Evolutionary conservation across 352 stramenopile species (phyloP).

Genomic region (Phytophthora syringae): DNA sequence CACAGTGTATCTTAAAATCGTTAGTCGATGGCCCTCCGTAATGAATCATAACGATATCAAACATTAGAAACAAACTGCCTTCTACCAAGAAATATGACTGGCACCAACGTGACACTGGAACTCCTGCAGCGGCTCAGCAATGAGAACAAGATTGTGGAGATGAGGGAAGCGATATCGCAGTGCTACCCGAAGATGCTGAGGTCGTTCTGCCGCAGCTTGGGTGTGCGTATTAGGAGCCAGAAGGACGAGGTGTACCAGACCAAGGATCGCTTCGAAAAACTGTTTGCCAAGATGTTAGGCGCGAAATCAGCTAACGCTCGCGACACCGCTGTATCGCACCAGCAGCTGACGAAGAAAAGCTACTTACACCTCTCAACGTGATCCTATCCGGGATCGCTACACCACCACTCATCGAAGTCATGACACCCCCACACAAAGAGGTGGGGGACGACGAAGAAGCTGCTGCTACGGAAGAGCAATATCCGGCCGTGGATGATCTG

Average conservation of each 20-base stretch:
- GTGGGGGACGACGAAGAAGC: background rate
- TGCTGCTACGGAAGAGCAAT: background rate
- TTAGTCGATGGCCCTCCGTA: too few species aligned
- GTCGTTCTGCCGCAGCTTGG: background rate
- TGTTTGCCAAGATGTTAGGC: slow-evolving; percentile 2
- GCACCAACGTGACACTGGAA: background rate
- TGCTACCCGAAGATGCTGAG: background rate
- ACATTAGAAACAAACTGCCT: too few species aligned
- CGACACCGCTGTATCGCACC: background rate
- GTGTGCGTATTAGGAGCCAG: background rate
- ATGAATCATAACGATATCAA: too few species aligned
- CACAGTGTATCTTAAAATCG: too few species aligned
- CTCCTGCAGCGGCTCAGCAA: slow-evolving; percentile 31
- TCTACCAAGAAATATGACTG: background rate
- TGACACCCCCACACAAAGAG: background rate
- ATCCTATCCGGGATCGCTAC: background rate
- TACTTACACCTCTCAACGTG: background rate
- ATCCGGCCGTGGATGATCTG: background rate
- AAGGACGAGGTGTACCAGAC: background rate
- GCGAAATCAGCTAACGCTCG: background rate
- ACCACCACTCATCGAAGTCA: background rate
- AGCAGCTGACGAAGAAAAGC: background rate
- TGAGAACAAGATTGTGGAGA: slow-evolving; percentile 9
- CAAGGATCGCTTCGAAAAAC: background rate
- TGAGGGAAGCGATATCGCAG: background rate